A percentile compares a stretch with the other conserved stretches of the same genome.
phyloP scores from a whole-genome alignment of 192 early-diverging fungal genomes.

The Lunasporangiospora selenospora region DNA sequence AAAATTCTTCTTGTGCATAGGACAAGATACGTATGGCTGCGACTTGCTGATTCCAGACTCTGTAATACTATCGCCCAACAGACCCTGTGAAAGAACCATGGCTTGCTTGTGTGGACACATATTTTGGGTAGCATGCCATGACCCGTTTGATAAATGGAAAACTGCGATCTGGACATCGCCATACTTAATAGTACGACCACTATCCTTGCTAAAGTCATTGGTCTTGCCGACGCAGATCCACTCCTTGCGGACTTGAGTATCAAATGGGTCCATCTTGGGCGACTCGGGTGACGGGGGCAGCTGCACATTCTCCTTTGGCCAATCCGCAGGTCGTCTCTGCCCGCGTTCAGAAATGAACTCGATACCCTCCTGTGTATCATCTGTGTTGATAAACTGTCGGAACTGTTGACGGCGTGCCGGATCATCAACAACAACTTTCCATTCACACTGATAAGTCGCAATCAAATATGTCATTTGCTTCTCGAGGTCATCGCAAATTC shows the following conservation, averaged over 20 bases:
- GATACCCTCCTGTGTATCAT: conserved; percentile 54
- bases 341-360: conserved; percentile 69
- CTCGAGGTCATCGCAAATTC: conserved; percentile 69
- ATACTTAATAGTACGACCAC: conserved; percentile 58
- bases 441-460: conserved; percentile 68
- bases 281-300: conserved; percentile 18
- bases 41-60: conserved; percentile 14
- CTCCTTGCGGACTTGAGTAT: conserved; percentile 4
- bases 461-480: conserved; percentile 69
- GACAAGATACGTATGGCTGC: conserved; percentile 67
- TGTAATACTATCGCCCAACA: conserved; percentile 56
- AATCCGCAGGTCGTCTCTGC: conserved; percentile 67
- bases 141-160: conserved; percentile 52
- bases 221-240: conserved; percentile 50
- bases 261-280: conserved; percentile 15
- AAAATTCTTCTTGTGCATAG: conserved; percentile 73
- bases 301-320: conserved; percentile 51
- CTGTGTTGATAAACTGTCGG: conserved; percentile 68
- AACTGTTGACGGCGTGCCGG: conserved; percentile 60
- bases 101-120: conserved; percentile 82
- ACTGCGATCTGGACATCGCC: conserved; percentile 73
- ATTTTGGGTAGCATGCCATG: conserved; percentile 77
- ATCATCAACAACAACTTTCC: conserved; percentile 67
- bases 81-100: conserved; percentile 65
- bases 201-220: conserved; percentile 52